These are phyloP conservation scores for Saccharomyces hybrid DNA, from an alignment of 1,139 yeast genomes.

Conservation along the genomic window DNA sequence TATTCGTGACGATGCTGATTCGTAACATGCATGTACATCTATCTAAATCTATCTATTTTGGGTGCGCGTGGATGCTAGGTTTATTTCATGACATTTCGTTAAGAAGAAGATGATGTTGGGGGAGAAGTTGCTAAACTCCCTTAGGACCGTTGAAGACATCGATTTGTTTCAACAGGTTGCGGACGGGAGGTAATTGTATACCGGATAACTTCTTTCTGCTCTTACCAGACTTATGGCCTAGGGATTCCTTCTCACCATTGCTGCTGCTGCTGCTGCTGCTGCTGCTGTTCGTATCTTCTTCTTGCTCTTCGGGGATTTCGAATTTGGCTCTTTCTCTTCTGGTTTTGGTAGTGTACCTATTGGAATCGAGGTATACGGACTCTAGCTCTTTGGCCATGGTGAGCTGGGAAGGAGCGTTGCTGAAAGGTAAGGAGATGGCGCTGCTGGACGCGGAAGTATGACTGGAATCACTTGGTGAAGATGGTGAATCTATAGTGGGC, in stretches of 20 bases:
- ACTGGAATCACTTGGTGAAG: not conserved
- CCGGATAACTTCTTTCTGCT: not conserved
- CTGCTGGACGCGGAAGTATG: not conserved
- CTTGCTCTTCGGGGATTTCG: conserved; percentile 12
- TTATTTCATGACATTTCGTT: not conserved
- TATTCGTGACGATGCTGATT: not conserved
- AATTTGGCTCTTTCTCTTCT: conserved; percentile 10
- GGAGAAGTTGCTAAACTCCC: not conserved
- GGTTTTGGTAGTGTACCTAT: conserved; percentile 4
- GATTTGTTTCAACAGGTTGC: conserved; percentile 22
- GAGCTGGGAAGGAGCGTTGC: not conserved
- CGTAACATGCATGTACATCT: not conserved
- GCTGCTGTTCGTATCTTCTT: conserved; percentile 3
- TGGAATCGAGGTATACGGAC: not conserved
- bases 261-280: not conserved
- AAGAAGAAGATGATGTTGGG: not conserved
- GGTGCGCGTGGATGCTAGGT: not conserved
- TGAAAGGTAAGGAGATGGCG: not conserved
- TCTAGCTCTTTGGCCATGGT: not conserved
- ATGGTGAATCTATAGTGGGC: not conserved
- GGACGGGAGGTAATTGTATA: conserved; percentile 23
- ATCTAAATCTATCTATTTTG: not conserved
- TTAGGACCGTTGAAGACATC: conserved; percentile 18
- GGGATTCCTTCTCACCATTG: not conserved
- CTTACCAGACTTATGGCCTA: not conserved